Base-by-base conservation (phyloP, 2,329 filamentous ascomycete genomes). In the Ilyonectria robusta region DNA sequence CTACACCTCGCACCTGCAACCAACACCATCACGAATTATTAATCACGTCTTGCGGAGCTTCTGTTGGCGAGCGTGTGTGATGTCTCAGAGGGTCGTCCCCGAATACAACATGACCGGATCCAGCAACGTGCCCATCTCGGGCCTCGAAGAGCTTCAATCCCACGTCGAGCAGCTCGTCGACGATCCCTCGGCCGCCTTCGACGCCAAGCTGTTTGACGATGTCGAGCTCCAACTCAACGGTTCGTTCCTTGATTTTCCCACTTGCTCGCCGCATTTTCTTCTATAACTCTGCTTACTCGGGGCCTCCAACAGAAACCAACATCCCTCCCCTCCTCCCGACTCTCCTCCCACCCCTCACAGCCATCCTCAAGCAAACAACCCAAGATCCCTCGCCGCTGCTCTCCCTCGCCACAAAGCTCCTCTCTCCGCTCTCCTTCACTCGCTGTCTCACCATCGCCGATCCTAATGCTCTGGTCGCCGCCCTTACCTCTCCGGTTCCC, bases 191-290 rank as follows among this genome's bases (percentile, higher is more conserved):
- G 76, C 82, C 1, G 76, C 80, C 0, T 79, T 88, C 40, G 78
- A 86, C 66, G 78, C 79, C 11, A 85, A 85, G 70, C 80, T 91
- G 2, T 86, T 91, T 65, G 89, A 91, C 73, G 80, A 88, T 73
- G 84, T 91, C 50, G 85, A 88, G 72, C 83, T 90, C 4, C 88
- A 90, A 73, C 80, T 91, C 17, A 89, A 83, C 47, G 85, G 87
- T 86, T 75, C 50, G 66, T 55, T 7, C 23, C 29, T 15, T 31
- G 6, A 40, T 2, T 35, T 9, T 8, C 10, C 33, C 8, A 31
- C 21, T 29, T 61, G 8, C 46, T 35, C 1, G 5, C 6, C 4
- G 8, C 8, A 5, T 46, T 17, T 8, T 33, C 29, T 21, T 23
- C 19, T 37, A 9, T 21, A 4, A 19, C 35, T 42, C 19, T 40